phyloP scores from a whole-genome alignment of 371 early-diverging fungal species.

The Zopfochytrium polystomum region DNA sequence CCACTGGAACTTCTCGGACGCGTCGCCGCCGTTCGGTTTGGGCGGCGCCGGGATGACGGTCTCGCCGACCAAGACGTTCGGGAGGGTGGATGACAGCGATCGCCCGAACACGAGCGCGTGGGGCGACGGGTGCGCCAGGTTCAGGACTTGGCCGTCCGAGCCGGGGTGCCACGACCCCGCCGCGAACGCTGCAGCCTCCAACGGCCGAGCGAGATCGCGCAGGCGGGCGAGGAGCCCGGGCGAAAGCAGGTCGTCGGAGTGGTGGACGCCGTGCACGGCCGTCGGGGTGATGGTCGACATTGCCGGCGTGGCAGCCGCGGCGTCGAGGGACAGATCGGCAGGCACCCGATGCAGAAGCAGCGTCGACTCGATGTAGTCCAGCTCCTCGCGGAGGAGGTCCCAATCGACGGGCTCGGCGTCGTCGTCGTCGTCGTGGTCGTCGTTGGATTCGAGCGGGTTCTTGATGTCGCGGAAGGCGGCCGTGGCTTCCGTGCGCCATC shows the following conservation, averaged over 20 bases:
- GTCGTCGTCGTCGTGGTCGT: slow-evolving; percentile 13
- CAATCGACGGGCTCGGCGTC: slow-evolving; percentile 1
- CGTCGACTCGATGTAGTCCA: too few relatives aligned
- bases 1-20: slow-evolving; percentile 32
- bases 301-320: too few relatives aligned
- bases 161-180: slow-evolving; percentile 44
- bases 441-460: not conserved
- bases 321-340: too few relatives aligned
- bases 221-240: not conserved
- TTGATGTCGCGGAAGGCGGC: not conserved
- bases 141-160: slow-evolving; percentile 53
- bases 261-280: slow-evolving; percentile 36
- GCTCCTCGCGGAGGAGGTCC: slow-evolving; percentile 17
- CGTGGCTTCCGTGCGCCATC: slow-evolving; percentile 36
- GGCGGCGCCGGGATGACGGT: not conserved
- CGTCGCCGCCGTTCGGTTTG: not conserved
- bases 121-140: slow-evolving; percentile 64
- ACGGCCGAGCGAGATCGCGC: not conserved
- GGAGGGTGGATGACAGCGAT: not conserved
- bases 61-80: not conserved
- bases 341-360: too few relatives aligned
- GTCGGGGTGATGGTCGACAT: slow-evolving; percentile 9
- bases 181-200: not conserved
- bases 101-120: slow-evolving; percentile 40
- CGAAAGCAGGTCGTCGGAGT: slow-evolving; percentile 23